These are phyloP conservation scores for Backusella morwellensis DNA, from an alignment of 192 early-diverging fungal genomes.

Conservation along the genomic window DNA sequence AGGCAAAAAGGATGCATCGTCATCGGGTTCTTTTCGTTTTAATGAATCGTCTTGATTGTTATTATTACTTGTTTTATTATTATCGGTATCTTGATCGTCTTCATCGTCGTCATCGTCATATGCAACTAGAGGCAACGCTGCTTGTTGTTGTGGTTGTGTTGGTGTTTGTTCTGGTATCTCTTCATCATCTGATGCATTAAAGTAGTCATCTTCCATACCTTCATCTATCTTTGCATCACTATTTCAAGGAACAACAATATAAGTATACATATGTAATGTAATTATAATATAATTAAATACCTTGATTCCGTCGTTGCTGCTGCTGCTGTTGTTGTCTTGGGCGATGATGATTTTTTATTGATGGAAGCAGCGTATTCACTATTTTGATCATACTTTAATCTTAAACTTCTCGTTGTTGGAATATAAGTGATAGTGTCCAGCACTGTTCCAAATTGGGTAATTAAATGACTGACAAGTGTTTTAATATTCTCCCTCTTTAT, in stretches of 20 bases:
- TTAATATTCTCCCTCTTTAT: slow-evolving; percentile 73
- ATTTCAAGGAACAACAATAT: not conserved
- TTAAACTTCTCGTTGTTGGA: slow-evolving; percentile 55
- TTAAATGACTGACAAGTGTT: slow-evolving; percentile 68
- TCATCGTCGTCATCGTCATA: slow-evolving; percentile 32
- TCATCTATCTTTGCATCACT: slow-evolving; percentile 8
- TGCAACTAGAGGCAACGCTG: slow-evolving; percentile 16
- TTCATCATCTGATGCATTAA: slow-evolving; percentile 69
- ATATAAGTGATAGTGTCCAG: slow-evolving; percentile 65
- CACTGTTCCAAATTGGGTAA: slow-evolving; percentile 53
- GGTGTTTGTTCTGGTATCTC: slow-evolving; percentile 28
- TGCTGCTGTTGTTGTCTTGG: not conserved
- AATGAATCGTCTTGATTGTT: not conserved
- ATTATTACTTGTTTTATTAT: not conserved
- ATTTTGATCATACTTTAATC: slow-evolving; percentile 61
- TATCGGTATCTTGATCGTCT: not conserved
- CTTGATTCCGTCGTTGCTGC: slow-evolving; percentile 19
- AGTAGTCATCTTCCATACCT: slow-evolving; percentile 83
- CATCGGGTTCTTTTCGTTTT: not conserved
- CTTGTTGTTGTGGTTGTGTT: not conserved
- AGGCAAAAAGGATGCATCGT: not conserved
- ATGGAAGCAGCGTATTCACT: slow-evolving; percentile 43
- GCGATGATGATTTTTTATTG: slow-evolving; percentile 15
- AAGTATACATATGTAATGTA: not conserved
- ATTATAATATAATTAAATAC: not conserved